Conservation (phyloP, 2,329 filamentous ascomycete genomes). For the Neobulgaria alba region DNA sequence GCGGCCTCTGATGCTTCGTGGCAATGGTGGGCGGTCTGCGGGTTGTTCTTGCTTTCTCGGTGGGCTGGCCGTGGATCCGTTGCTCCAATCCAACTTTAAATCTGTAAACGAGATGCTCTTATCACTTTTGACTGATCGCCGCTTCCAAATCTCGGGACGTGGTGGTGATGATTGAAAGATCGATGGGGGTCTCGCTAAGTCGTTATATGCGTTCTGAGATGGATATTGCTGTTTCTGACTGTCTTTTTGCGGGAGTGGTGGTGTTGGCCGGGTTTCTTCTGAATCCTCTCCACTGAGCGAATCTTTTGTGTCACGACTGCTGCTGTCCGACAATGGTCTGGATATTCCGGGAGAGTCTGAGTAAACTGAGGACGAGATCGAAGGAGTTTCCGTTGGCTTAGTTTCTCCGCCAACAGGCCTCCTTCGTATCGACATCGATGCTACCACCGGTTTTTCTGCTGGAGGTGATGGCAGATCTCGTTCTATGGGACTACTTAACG, state of each 20-base stretch:
- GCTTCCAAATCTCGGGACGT: conserved; percentile 24
- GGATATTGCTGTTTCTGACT: conserved; percentile 8
- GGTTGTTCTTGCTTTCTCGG: conserved; percentile 15
- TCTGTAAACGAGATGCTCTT: conserved; percentile 22
- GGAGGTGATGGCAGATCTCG: conserved; percentile 9
- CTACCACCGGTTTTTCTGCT: conserved; percentile 11
- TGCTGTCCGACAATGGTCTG: conserved; percentile 16
- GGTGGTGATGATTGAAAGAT: conserved; percentile 17
- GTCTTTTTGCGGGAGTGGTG: conserved; percentile 21
- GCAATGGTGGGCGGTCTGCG: conserved; percentile 12
- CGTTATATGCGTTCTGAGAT: conserved; percentile 10
- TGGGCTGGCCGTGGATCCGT: conserved; percentile 26
- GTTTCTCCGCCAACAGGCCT: conserved; percentile 20
- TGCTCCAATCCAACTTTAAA: conserved; percentile 25
- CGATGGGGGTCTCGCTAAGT: conserved; percentile 13
- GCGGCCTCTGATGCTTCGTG: conserved; percentile 14
- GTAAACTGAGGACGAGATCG: conserved; percentile 21
- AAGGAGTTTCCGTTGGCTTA: conserved; percentile 9
- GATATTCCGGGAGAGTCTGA: conserved; percentile 20
- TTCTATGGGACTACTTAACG: neutral
- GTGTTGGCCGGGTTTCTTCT: conserved; percentile 9
- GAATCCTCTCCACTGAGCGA: conserved; percentile 21
- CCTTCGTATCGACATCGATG: conserved; percentile 19
- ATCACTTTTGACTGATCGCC: conserved; percentile 22
- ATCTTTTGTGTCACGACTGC: conserved; percentile 16